Evolutionary conservation across 495 filamentous ascomycete species (phyloP), one percentile per base, ranked within the genome.

Genomic region (Podospora sp.): DNA sequence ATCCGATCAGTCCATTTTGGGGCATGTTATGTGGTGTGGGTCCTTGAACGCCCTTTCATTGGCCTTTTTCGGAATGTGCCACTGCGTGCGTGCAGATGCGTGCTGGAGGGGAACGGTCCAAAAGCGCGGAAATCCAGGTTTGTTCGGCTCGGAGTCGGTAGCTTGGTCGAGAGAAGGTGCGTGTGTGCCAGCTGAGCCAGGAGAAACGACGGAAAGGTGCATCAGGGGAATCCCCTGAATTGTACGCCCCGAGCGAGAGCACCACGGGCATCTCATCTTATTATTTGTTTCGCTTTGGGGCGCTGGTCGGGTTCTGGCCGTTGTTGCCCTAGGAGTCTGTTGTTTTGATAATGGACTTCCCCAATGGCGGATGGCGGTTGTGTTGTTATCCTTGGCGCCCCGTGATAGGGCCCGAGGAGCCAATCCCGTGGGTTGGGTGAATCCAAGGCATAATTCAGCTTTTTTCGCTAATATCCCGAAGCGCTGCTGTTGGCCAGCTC

Each of bases 361-460:
- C 56, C 24, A 59, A 59, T 59, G 16, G 56, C 56, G 56, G 56
- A 59, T 27, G 21, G 56, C 56, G 56, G 26, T 59, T 59, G 56
- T 59, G 25, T 33, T 33, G 56, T 33, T 59, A 27, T 33, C 56
- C 56, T 59, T 59, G 56, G 56, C 56, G 56, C 24, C 25, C 56
- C 24, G 56, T 59, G 56, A 59, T 59, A 59, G 18, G 56, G 56
- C 56, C 24, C 18, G 24, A 29, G 24, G 56, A 35, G 56, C 56
- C 56, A 59, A 59, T 59, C 56, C 56, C 3, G 56, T 33, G 56
- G 56, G 56, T 59, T 59, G 56, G 56, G 56, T 59, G 22, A 59
- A 26, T 20, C 5, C 26, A 27, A 26, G 56, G 56, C 56, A 59
- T 59, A 59, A 59, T 59, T 59, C 56, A 35, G 56, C 40, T 26